A percentile compares a stretch with the other conserved stretches of the same genome.
phyloP scores from a whole-genome alignment of 2,329 filamentous ascomycete genomes.

The Penicillium brevicompactum region DNA sequence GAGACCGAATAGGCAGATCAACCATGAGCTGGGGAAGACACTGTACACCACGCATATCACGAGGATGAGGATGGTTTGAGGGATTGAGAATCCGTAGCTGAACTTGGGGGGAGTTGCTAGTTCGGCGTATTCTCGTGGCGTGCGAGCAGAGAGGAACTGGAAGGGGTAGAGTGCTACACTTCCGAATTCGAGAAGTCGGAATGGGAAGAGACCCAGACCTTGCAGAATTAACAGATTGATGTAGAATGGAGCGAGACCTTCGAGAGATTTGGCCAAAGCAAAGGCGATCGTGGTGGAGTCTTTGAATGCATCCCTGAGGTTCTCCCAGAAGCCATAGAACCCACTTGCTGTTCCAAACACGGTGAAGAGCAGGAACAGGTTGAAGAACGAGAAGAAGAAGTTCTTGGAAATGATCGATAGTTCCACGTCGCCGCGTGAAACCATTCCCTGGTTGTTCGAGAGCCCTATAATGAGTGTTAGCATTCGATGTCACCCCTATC shows the following conservation, averaged over 20 bases:
- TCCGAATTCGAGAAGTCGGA: constrained; percentile 87
- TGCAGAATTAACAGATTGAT: constrained; percentile 93
- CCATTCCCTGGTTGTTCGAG: constrained; percentile 88
- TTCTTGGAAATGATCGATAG: constrained; percentile 96
- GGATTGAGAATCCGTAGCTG: constrained; percentile 94
- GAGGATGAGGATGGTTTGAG: constrained; percentile 87
- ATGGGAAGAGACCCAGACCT: constrained; percentile 88
- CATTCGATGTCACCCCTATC: background rate
- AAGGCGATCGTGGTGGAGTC: constrained; percentile 79
- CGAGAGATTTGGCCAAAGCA: constrained; percentile 73
- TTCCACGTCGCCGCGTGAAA: constrained; percentile 91
- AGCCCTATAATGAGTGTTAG: constrained; percentile 54
- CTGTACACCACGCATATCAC: constrained; percentile 96
- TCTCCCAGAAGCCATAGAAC: constrained; percentile 66
- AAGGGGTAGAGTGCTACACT: constrained; percentile 82
- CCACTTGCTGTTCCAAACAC: constrained; percentile 78
- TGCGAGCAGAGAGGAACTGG: constrained; percentile 74
- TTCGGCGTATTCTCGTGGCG: constrained; percentile 85
- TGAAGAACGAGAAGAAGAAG: constrained; percentile 99
- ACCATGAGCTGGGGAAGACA: constrained; percentile 75
- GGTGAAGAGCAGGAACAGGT: constrained; percentile 94
- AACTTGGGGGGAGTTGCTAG: constrained; percentile 81
- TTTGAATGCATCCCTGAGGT: constrained; percentile 71
- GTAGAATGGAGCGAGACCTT: constrained; percentile 79
- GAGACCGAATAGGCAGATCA: constrained; percentile 76